Conservation (phyloP, 164 flowering plant species). For the Magnolia sinica region DNA sequence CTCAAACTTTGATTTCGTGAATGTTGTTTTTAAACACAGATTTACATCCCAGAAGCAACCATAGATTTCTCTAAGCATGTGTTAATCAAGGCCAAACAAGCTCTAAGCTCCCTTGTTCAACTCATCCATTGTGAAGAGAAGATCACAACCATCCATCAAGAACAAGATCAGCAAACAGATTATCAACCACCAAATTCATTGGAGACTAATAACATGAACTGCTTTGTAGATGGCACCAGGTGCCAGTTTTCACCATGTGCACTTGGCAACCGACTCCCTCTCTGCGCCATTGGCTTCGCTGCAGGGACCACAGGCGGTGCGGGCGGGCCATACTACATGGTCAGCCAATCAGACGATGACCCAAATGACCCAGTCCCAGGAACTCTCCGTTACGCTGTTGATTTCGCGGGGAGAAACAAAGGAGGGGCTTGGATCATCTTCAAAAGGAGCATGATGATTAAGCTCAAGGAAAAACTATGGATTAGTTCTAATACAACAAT, state of each 20-base stretch:
- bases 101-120: not conserved
- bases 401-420: slow-evolving; percentile 13
- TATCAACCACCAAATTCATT: not conserved
- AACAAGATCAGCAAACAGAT: not conserved
- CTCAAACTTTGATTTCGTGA: too few species aligned
- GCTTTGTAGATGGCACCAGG: slow-evolving; percentile 26
- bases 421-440: slow-evolving; percentile 32
- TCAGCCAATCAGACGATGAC: slow-evolving; percentile 13
- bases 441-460: slow-evolving; percentile 21
- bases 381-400: slow-evolving; percentile 24
- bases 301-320: slow-evolving; percentile 29
- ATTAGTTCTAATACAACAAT: slow-evolving; percentile 26
- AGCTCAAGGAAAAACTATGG: slow-evolving; percentile 21
- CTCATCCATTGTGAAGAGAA: slow-evolving; percentile 14
- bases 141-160: not conserved
- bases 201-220: not conserved
- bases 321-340: slow-evolving; percentile 17
- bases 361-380: slow-evolving; percentile 20
- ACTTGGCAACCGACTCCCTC: slow-evolving; percentile 22
- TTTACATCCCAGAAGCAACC: slow-evolving; percentile 2
- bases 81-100: slow-evolving; percentile 6
- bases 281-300: slow-evolving; percentile 28
- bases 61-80: slow-evolving; percentile 19
- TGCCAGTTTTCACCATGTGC: slow-evolving; percentile 28
- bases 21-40: too few species aligned